Conservation (phyloP, 2,329 filamentous ascomycete genomes). For the Drechslera avenae region DNA sequence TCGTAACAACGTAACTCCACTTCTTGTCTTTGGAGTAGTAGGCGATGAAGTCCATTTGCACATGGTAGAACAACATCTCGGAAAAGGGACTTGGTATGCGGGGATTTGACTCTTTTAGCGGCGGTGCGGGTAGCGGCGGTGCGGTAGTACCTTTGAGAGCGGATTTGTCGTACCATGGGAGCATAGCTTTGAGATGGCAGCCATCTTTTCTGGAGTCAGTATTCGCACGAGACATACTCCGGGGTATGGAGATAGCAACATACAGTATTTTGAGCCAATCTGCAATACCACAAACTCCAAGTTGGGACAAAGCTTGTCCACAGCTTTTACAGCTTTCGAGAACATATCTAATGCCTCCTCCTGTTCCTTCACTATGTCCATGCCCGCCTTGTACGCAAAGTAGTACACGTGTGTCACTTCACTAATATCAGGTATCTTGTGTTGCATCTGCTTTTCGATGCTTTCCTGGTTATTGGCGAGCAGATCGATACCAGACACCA, state of each 20-base stretch:
- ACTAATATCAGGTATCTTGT: constrained; percentile 43
- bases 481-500: constrained; percentile 53
- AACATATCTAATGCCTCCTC: constrained; percentile 52
- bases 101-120: constrained; percentile 13
- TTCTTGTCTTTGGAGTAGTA: constrained; percentile 42
- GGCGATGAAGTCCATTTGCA: constrained; percentile 48
- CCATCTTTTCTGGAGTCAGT: constrained; percentile 38
- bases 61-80: constrained; percentile 50
- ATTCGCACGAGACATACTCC: constrained; percentile 18
- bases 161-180: constrained; percentile 11
- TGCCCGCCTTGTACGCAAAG: constrained; percentile 52
- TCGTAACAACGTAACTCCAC: constrained; percentile 50
- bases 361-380: constrained; percentile 47
- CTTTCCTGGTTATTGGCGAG: constrained; percentile 48
- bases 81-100: constrained; percentile 35
- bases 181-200: constrained; percentile 49
- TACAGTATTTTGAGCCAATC: constrained; percentile 46
- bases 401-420: constrained; percentile 54
- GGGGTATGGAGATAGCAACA: not conserved
- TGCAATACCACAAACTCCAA: constrained; percentile 40
- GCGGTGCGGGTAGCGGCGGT: constrained; percentile 7
- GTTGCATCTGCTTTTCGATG: constrained; percentile 43
- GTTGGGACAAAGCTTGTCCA: constrained; percentile 28
- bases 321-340: constrained; percentile 44
- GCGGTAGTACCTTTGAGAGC: constrained; percentile 9